phyloP scores from a whole-genome alignment of 1,284 basidiomycete genomes.

The Ustilago lituana region DNA sequence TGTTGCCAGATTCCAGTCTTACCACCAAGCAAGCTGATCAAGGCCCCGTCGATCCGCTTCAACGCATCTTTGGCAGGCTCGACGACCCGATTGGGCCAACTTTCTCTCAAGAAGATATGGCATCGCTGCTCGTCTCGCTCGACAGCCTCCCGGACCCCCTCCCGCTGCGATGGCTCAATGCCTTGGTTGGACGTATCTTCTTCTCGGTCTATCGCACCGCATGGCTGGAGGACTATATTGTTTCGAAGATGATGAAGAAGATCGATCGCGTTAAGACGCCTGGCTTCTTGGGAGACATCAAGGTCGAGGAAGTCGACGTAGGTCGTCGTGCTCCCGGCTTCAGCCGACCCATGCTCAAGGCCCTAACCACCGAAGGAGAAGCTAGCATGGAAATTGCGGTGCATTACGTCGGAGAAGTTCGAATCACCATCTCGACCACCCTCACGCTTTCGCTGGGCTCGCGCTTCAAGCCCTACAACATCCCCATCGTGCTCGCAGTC shows the following conservation, averaged over 20 bases:
- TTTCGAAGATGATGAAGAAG: constrained; percentile 89
- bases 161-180: constrained; percentile 96
- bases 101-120: constrained; percentile 84
- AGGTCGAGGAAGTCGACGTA: constrained; percentile 87
- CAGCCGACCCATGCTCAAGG: constrained; percentile 94
- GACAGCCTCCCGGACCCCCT: constrained; percentile 94
- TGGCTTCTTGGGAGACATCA: constrained; percentile 82
- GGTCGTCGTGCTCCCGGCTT: constrained; percentile 76
- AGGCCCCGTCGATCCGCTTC: constrained; percentile 7
- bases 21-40: constrained; percentile 21
- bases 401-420: constrained; percentile 84
- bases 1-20: constrained; percentile 68
- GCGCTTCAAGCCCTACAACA: constrained; percentile 85
- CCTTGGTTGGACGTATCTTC: constrained; percentile 88
- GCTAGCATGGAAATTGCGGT: constrained; percentile 86
- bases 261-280: constrained; percentile 88
- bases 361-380: constrained; percentile 89
- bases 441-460: constrained; percentile 79
- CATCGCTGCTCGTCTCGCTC: constrained; percentile 80
- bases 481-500: constrained; percentile 86
- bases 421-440: constrained; percentile 87
- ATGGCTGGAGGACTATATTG: constrained; percentile 82
- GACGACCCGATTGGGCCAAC: constrained; percentile 71
- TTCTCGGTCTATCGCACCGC: constrained; percentile 88
- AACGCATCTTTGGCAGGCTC: constrained; percentile 19